These are phyloP conservation scores for Fraxinus pennsylvanica DNA, from an alignment of 257 asterid species.

Conservation along the genomic window DNA sequence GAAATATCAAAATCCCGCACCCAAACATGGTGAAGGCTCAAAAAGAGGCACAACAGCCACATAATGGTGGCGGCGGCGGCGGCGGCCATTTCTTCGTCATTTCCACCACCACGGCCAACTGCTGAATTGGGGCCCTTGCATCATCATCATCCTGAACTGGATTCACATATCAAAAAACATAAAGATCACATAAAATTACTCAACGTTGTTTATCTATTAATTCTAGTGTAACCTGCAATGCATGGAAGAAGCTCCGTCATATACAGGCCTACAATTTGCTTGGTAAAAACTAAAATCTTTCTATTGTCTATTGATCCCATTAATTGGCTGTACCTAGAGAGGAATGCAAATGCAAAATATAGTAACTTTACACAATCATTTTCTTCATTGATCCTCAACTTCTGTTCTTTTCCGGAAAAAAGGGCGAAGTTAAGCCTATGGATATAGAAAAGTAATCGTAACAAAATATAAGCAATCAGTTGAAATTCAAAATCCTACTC, in stretches of 20 bases:
- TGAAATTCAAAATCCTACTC: slow-evolving; percentile 8
- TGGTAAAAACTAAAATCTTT: background rate
- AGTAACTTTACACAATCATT: slow-evolving; percentile 36
- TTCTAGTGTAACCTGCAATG: background rate
- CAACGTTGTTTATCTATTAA: background rate
- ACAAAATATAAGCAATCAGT: slow-evolving; percentile 18
- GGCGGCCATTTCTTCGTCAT: background rate
- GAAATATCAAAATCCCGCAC: no score
- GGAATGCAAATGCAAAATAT: slow-evolving; percentile 25
- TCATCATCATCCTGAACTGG: background rate
- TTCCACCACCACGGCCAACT: background rate
- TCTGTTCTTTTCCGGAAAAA: background rate
- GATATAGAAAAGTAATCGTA: slow-evolving; percentile 29
- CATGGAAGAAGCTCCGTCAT: background rate
- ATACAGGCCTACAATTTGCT: background rate
- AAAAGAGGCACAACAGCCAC: no score
- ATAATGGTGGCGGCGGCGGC: no score
- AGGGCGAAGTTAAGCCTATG: slow-evolving; percentile 23
- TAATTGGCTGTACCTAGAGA: slow-evolving; percentile 27
- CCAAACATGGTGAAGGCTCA: no score
- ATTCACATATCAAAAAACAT: background rate
- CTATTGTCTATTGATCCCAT: slow-evolving; percentile 17
- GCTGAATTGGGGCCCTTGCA: background rate
- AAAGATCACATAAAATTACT: background rate
- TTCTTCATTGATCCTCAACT: slow-evolving; percentile 9